Percentiles rank a stretch among this genome's conserved stretches.
These are phyloP conservation scores for Adansonia rubrostipa DNA, from an alignment of 441 rosid species.

Conservation along the genomic window DNA sequence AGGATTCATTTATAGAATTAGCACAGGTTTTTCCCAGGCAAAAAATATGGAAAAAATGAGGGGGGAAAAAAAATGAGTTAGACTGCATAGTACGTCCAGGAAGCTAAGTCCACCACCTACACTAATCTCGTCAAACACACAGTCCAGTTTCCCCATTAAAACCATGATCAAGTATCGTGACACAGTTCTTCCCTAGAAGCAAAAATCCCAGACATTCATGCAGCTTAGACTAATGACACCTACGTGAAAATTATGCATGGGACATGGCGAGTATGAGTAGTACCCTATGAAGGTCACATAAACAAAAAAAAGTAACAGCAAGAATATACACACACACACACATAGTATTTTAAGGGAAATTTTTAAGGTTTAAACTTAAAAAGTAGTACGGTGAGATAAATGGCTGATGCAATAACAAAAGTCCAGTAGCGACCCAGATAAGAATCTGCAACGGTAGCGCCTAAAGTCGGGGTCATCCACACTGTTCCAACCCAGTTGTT, in stretches of 20 bases:
- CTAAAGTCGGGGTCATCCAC: slow-evolving; percentile 57
- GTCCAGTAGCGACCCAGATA: slow-evolving; percentile 48
- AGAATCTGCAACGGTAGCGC: slow-evolving; percentile 50
- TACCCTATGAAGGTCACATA: too few relatives aligned
- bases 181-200: slow-evolving; percentile 4
- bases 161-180: not conserved
- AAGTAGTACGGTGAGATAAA: slow-evolving; percentile 35
- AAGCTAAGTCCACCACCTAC: not conserved
- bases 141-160: not conserved
- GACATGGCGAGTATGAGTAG: too few relatives aligned
- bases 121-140: not conserved
- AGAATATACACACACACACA: not conserved
- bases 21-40: not conserved
- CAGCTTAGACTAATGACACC: not conserved
- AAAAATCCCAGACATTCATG: not conserved
- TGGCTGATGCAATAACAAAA: slow-evolving; percentile 35
- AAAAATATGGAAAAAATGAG: too few relatives aligned
- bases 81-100: too few relatives aligned
- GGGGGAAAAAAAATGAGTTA: too few relatives aligned
- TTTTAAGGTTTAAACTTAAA: not conserved
- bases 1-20: not conserved
- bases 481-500: slow-evolving; percentile 63
- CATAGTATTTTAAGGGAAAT: not conserved
- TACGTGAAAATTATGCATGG: too few relatives aligned
- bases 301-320: too few relatives aligned